These are phyloP conservation scores for Citrullus amarus DNA, from an alignment of 306 rosid genomes.

Conservation along the genomic window DNA sequence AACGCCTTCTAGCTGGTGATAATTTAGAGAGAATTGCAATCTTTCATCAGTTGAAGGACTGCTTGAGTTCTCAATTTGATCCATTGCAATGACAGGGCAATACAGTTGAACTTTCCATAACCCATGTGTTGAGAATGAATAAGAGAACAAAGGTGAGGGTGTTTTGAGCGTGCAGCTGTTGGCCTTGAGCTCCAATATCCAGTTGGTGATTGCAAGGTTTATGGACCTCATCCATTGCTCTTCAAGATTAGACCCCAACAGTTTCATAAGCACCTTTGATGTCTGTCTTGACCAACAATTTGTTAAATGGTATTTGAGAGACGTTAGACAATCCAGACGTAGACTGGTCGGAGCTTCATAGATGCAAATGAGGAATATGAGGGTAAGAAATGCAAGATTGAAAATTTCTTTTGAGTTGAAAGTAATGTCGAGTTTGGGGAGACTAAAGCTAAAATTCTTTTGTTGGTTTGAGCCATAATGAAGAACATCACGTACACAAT, in stretches of 20 bases:
- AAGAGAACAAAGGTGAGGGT: constrained; percentile 68
- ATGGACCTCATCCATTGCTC: constrained; percentile 90
- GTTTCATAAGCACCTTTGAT: constrained; percentile 48
- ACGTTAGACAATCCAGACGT: constrained; percentile 38
- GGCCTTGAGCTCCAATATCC: constrained; percentile 54
- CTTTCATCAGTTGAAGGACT: constrained; percentile 48
- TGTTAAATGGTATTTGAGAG: constrained; percentile 31
- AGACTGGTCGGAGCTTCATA: constrained; percentile 68
- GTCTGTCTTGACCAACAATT: constrained; percentile 34
- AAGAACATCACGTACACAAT: constrained; percentile 53
- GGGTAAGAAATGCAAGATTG: constrained; percentile 53
- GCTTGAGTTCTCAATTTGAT: constrained; percentile 34
- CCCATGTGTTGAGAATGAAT: constrained; percentile 48
- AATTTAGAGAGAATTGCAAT: constrained; percentile 59
- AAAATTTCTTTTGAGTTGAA: constrained; percentile 41
- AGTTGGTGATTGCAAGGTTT: constrained; percentile 77
- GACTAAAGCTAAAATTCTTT: constrained; percentile 24
- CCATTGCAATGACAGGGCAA: constrained; percentile 77
- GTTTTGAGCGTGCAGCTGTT: constrained; percentile 23
- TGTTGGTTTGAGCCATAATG: constrained; percentile 55
- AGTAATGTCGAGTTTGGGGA: constrained; percentile 32
- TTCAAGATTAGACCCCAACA: constrained; percentile 68
- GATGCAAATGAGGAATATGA: constrained; percentile 59
- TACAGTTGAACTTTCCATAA: constrained; percentile 76
- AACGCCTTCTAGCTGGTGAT: constrained; percentile 86